Evolutionary conservation across 495 filamentous ascomycete genomes (phyloP), one percentile per base, ranked within the genome.

Genomic region (Saxophila tyrrhenica): DNA sequence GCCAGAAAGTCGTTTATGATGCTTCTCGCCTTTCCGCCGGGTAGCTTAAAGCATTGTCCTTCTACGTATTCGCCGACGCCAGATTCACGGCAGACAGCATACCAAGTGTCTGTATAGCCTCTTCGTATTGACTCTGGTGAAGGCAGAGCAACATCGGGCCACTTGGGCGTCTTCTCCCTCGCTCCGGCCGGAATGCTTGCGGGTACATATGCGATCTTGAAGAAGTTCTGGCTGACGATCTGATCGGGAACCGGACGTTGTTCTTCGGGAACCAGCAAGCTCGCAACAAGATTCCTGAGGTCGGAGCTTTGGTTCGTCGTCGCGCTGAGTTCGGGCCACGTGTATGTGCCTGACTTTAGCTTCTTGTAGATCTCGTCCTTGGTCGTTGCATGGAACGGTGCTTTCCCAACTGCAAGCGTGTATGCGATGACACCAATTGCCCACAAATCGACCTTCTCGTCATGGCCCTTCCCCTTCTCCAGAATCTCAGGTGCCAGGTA

Each of bases 401-500:
- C 69, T 54, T 65, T 64, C 10, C 70, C 70, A 20, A 71, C 66
- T 1, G 70, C 69, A 25, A 72, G 62, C 1, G 68, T 70, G 49
- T 71, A 70, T 85, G 91, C 88, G 56, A 99, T 96, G 51, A 97
- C 87, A 35, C 92, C 92, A 52, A 97, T 76, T 16, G 91, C 92
- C 92, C 92, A 99, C 55, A 97, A 82, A 67, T 99, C 92, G 8
- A 99, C 92, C 64, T 86, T 85, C 54, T 92, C 86, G 45, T 87
- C 89, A 67, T 96, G 90, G 2, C 90, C 90, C 24, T 85, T 85
- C 64, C 86, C 89, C 48, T 84, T 83, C 62, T 86, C 83, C 50
- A 96, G 77, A 55, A 99, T 90, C 66, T 99, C 92, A 1, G 92
- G 92, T 0, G 94, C 94, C 67, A 99, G 94, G 68, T 99, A 99